Percentiles rank a stretch among this genome's conserved stretches.
These are phyloP conservation scores for Hypoxylon intermedium DNA, from an alignment of 495 filamentous ascomycete species.

Conservation along the genomic window DNA sequence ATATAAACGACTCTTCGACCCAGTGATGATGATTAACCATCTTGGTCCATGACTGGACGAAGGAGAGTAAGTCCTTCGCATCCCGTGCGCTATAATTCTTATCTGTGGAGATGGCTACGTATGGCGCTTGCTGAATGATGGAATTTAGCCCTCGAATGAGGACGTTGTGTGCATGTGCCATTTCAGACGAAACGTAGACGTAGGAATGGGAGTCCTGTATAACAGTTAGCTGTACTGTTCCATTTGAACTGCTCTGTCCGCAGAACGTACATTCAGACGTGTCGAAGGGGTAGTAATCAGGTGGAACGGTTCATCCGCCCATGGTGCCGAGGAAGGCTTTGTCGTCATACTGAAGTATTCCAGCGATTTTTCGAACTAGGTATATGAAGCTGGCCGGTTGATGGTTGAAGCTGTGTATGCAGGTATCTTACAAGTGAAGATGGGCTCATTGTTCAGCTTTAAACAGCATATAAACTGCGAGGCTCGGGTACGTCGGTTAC, in stretches of 20 bases:
- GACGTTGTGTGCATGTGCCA: constrained; percentile 40
- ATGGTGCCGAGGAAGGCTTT: constrained; percentile 11
- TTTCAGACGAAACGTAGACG: constrained; percentile 28
- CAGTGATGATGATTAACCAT: constrained; percentile 24
- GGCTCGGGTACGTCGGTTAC: too few relatives aligned
- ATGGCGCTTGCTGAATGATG: constrained; percentile 35
- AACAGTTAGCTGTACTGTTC: neutral
- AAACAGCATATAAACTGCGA: too few relatives aligned
- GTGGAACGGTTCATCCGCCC: constrained; percentile 23
- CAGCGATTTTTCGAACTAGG: too few relatives aligned
- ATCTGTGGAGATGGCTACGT: constrained; percentile 18
- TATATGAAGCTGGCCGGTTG: too few relatives aligned
- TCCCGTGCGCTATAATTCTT: constrained; percentile 3
- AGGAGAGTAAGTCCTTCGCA: constrained; percentile 15
- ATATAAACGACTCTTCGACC: constrained; percentile 22
- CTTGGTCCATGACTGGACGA: constrained; percentile 10
- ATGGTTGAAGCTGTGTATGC: too few relatives aligned
- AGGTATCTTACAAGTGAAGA: too few relatives aligned
- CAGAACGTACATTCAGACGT: constrained; percentile 4
- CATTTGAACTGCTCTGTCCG: neutral
- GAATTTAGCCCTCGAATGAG: constrained; percentile 42
- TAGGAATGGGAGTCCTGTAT: constrained; percentile 20
- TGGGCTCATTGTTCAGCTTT: too few relatives aligned
- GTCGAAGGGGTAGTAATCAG: constrained; percentile 17
- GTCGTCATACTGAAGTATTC: constrained; percentile 19